Conservation (phyloP, 169 alveolate genomes). For the Plasmodium gonderi region DNA sequence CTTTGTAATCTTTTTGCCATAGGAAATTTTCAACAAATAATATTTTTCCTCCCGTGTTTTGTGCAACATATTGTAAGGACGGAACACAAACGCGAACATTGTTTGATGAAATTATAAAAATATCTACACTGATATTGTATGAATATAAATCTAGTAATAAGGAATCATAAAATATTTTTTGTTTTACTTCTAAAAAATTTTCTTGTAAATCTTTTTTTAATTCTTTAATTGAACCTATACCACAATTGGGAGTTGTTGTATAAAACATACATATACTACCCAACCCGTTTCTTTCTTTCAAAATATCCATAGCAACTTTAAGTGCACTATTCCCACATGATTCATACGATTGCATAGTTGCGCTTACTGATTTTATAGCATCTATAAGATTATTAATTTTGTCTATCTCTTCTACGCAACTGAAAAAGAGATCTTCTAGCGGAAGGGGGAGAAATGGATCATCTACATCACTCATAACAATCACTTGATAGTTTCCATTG, state of each 20-base stretch:
- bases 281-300: constrained; percentile 74
- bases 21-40: constrained; percentile 21
- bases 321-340: constrained; percentile 83
- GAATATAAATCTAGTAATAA: constrained; percentile 47
- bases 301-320: constrained; percentile 75
- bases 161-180: constrained; percentile 57
- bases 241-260: constrained; percentile 81
- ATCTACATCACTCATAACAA: constrained; percentile 71
- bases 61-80: constrained; percentile 69
- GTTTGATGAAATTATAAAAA: constrained; percentile 49
- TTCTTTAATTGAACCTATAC: constrained; percentile 76
- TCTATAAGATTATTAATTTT: constrained; percentile 47
- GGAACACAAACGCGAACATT: constrained; percentile 57
- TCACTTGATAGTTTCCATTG: constrained; percentile 18
- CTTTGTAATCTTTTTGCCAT: constrained; percentile 71
- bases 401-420: constrained; percentile 76
- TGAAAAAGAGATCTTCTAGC: constrained; percentile 36
- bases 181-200: constrained; percentile 39
- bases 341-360: constrained; percentile 41
- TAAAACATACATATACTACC: constrained; percentile 83
- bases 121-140: constrained; percentile 62
- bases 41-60: constrained; percentile 79
- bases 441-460: constrained; percentile 63
- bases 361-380: constrained; percentile 43
- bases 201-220: constrained; percentile 39